phyloP scores from a whole-genome alignment of 495 filamentous ascomycete species.

The Monascus purpureus region DNA sequence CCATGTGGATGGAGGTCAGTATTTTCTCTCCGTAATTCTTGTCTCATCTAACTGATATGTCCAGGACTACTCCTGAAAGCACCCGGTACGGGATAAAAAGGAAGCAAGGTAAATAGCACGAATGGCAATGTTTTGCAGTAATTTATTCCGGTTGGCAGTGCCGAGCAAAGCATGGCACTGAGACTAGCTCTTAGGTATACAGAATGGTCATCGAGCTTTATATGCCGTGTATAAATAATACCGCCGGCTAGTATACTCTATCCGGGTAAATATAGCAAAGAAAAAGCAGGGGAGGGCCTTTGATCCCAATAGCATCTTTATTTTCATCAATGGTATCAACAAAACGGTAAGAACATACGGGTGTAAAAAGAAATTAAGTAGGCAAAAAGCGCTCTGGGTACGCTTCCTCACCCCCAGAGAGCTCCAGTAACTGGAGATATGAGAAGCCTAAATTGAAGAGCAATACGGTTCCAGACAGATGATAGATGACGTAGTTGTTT shows the following conservation, averaged over 20 bases:
- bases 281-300: not conserved
- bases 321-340: slow-evolving; percentile 40
- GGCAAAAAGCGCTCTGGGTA: slow-evolving; percentile 17
- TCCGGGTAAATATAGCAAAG: no score
- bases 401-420: slow-evolving; percentile 13
- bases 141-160: no score
- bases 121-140: no score
- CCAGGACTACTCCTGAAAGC: slow-evolving; percentile 1
- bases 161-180: no score
- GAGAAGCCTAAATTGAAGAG: no score
- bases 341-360: slow-evolving; percentile 23
- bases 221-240: no score
- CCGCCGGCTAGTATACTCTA: no score
- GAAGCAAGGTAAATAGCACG: not conserved
- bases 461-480: slow-evolving; percentile 6
- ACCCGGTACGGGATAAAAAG: not conserved
- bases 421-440: slow-evolving; percentile 4
- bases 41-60: not conserved
- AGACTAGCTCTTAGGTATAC: no score
- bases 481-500: not conserved
- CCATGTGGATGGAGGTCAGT: slow-evolving; percentile 38
- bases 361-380: slow-evolving; percentile 26
- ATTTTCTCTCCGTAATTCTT: not conserved
- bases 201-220: no score
- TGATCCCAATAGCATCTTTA: slow-evolving; percentile 10